phyloP scores from a whole-genome alignment of 257 asterid genomes.

The Paraleonurus japonicus region DNA sequence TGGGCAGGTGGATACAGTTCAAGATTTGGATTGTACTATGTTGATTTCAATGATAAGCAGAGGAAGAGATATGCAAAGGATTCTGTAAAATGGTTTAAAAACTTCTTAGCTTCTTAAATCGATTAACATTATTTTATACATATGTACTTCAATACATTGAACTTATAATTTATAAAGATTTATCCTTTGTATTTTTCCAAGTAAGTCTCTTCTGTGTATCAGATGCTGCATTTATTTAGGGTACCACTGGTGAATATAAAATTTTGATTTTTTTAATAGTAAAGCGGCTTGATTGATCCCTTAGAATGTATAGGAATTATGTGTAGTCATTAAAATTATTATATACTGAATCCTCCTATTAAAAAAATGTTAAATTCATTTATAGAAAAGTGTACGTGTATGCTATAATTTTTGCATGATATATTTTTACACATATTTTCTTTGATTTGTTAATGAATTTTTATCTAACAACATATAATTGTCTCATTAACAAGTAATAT shows the following conservation, averaged over 20 bases:
- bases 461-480: too few relatives aligned
- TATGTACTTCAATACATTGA: background rate
- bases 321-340: background rate
- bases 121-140: background rate
- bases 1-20: constrained; percentile 78
- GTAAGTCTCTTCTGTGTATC: too few relatives aligned
- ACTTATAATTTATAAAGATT: background rate
- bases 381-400: too few relatives aligned
- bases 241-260: too few relatives aligned
- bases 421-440: too few relatives aligned
- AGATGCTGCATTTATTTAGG: too few relatives aligned
- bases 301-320: background rate
- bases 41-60: constrained; percentile 65
- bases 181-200: background rate
- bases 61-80: constrained; percentile 82
- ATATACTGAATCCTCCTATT: too few relatives aligned
- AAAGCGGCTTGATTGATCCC: background rate
- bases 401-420: too few relatives aligned
- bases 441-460: too few relatives aligned
- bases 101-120: constrained; percentile 49
- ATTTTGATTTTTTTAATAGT: too few relatives aligned
- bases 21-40: constrained; percentile 80
- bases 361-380: too few relatives aligned
- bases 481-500: too few relatives aligned
- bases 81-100: constrained; percentile 80